Evolutionary conservation across 129 eudicot genomes (phyloP).

Genomic region (Pulicaria dysenterica): DNA sequence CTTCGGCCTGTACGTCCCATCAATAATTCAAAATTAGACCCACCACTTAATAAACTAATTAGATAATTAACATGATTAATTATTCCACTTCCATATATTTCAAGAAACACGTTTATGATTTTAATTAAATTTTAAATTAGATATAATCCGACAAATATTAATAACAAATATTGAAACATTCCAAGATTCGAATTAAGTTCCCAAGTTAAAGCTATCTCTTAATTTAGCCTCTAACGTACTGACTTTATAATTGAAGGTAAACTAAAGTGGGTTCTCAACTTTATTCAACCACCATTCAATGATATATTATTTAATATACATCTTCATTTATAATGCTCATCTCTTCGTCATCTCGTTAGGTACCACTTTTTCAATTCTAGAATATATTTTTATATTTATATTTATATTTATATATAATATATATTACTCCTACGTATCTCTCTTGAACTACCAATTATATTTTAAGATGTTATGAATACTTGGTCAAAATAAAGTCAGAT

Average conservation of each 20-base stretch:
- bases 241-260: background rate
- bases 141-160: background rate
- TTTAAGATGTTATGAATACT: background rate
- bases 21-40: constrained; percentile 29
- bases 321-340: background rate
- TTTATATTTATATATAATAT: too few relatives aligned
- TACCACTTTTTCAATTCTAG: background rate
- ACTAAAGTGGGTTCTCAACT: constrained; percentile 11
- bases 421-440: background rate
- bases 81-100: background rate
- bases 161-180: constrained; percentile 6
- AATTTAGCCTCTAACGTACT: too few relatives aligned
- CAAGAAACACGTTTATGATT: too few relatives aligned
- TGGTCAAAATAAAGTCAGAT: constrained; percentile 17
- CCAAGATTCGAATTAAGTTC: constrained; percentile 17
- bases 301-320: background rate
- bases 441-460: too few relatives aligned
- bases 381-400: background rate
- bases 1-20: constrained; percentile 59
- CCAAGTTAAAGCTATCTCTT: background rate
- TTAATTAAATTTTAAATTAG: too few relatives aligned
- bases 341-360: constrained; percentile 19
- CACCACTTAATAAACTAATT: constrained; percentile 22
- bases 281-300: constrained; percentile 11
- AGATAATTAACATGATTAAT: too few relatives aligned